Base-by-base conservation (phyloP, 2,329 filamentous ascomycete genomes). In the Fusarium redolens region DNA sequence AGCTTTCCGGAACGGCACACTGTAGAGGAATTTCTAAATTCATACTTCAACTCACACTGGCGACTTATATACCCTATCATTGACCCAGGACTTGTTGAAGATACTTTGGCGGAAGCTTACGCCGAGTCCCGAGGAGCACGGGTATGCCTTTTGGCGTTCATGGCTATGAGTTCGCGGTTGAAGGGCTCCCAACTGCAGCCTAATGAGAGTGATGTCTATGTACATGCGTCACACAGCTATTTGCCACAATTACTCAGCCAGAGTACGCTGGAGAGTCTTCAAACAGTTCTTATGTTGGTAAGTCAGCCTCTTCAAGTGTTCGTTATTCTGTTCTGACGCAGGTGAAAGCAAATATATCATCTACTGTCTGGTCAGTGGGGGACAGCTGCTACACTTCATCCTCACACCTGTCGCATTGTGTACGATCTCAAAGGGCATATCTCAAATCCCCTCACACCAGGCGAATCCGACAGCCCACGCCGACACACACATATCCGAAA, bases 281-380 rank as follows among this genome's bases (percentile, higher is more conserved):
- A 65, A 14, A 44, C 18, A 0, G 1, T 17, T 2, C 1, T 63
- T 1, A 54, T 65, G 25, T 20, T 65, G 7, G 61, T 63, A 10
- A 54, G 52, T 1, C 1, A 37, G 2, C 3, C 15, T 0, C 2
- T 20, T 1, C 5, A 0, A 3, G 6, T 3, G 7, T 12, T 2
- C 25, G 5, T 25, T 48, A n/a, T 3, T 17, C 3, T 31, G 28
- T 7, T 4, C 28, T 48, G 2, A 48, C 3, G 28, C 6, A 28
- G 28, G 28, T 28, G 1, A 28, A 28, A 65, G 62, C 17, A 30
- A 28, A 25, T 41, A 2, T 56, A 25, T 2, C 51, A 51, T 2
- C 22, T 7, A 0, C 2, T 65, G 1, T 47, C 35, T 5, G 62
- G 62, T 0, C 62, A 56, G 2, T 65, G 62, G 60, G 13, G 40